phyloP scores from a whole-genome alignment of 352 stramenopile species.

The Globisporangium carolinianum region DNA sequence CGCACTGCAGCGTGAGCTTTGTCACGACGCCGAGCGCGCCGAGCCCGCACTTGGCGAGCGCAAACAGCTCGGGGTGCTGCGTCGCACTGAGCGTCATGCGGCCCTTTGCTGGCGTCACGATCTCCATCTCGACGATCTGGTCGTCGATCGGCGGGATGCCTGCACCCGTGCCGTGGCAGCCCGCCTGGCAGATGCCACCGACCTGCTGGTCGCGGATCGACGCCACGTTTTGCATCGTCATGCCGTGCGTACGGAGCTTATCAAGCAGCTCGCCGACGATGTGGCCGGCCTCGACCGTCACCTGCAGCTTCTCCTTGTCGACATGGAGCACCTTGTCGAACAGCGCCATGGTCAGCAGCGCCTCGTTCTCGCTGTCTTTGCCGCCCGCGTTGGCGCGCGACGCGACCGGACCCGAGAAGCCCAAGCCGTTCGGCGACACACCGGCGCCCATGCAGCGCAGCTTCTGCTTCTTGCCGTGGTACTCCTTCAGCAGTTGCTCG shows the following conservation, averaged over 20 bases:
- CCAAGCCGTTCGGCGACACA: conserved; percentile 95
- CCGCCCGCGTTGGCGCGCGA: too few species aligned
- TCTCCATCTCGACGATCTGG: conserved; percentile 94
- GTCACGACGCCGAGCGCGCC: conserved; percentile 95
- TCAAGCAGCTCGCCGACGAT: conserved; percentile 75
- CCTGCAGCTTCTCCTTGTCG: conserved; percentile 83
- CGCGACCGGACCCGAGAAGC: conserved; percentile 58
- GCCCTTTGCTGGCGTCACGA: conserved; percentile 92
- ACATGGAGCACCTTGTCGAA: conserved; percentile 91
- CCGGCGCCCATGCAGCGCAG: conserved; percentile 93
- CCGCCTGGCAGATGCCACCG: conserved; percentile 93
- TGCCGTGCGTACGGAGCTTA: conserved; percentile 64
- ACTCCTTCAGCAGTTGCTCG: conserved; percentile 44
- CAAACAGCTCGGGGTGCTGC: conserved; percentile 83
- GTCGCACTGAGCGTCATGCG: conserved; percentile 84
- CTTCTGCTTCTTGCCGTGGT: conserved; percentile 65
- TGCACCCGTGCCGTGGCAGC: conserved; percentile 94
- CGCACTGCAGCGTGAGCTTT: conserved; percentile 94
- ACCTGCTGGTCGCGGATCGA: conserved; percentile 98
- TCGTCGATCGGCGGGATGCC: conserved; percentile 95
- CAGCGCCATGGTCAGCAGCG: conserved; percentile 90
- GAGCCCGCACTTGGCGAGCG: conserved; percentile 91
- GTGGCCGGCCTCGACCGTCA: conserved; percentile 87
- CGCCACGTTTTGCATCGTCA: conserved; percentile 98
- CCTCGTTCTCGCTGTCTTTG: conserved; percentile 26